Percentiles rank a stretch among this genome's conserved stretches.
phyloP scores from a whole-genome alignment of 2,329 filamentous ascomycete species.

The Sarocladiaceae sp. region DNA sequence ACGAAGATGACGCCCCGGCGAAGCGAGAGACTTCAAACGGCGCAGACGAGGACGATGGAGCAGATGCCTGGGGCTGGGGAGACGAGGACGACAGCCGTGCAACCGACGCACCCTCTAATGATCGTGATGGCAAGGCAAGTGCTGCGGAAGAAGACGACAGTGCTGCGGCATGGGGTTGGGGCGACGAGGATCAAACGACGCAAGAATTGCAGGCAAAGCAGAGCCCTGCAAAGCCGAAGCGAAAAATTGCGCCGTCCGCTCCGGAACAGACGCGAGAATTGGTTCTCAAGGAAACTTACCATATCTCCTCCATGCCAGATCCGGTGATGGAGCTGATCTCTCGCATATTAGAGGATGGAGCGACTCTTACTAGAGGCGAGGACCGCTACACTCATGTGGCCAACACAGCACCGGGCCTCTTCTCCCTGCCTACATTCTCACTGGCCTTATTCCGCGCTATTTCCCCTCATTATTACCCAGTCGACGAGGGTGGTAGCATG shows the following conservation, averaged over 20 bases:
- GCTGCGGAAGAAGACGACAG: slow-evolving; percentile 40
- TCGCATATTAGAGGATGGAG: slow-evolving; percentile 55
- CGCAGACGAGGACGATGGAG: slow-evolving; percentile 36
- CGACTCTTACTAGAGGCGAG: slow-evolving; percentile 52
- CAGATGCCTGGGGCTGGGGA: slow-evolving; percentile 66
- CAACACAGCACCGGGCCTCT: slow-evolving; percentile 64
- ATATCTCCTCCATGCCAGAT: slow-evolving; percentile 82
- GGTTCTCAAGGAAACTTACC: slow-evolving; percentile 79
- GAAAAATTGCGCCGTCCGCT: slow-evolving; percentile 14
- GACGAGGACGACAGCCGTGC: slow-evolving; percentile 52
- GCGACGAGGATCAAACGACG: slow-evolving; percentile 53
- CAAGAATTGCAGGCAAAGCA: slow-evolving; percentile 18
- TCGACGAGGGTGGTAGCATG: slow-evolving; percentile 61
- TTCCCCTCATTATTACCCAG: slow-evolving; percentile 68
- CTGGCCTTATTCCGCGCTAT: slow-evolving; percentile 78
- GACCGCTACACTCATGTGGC: slow-evolving; percentile 54
- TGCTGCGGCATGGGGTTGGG: slow-evolving; percentile 80
- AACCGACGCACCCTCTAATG: slow-evolving; percentile 8
- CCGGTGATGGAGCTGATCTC: slow-evolving; percentile 66
- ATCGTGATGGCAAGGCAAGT: neutral
- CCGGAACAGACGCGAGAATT: slow-evolving; percentile 55
- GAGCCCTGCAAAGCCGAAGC: slow-evolving; percentile 15
- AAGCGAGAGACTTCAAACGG: slow-evolving; percentile 12
- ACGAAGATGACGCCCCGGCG: slow-evolving; percentile 7
- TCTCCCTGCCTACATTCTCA: slow-evolving; percentile 66